Conservation (phyloP, 2,329 filamentous ascomycete genomes). For the Chaetomiaceae sp. region DNA sequence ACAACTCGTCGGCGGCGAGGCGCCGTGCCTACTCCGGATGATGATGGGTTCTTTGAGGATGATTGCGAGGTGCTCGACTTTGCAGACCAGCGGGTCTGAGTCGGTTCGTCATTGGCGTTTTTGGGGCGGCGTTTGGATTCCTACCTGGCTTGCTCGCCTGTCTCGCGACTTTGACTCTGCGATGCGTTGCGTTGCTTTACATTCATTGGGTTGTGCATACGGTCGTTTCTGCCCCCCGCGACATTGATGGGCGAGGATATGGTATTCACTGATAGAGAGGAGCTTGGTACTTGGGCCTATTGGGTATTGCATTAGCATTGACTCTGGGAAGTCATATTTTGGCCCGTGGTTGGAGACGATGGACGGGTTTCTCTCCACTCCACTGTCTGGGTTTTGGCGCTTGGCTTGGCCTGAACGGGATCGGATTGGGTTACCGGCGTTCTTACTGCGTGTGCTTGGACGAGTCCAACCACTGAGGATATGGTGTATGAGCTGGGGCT, state of each 20-base stretch:
- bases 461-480: background rate
- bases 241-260: background rate
- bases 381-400: slow-evolving; percentile 12
- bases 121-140: background rate
- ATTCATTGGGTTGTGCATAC: background rate
- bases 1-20: slow-evolving; percentile 70
- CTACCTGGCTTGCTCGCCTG: background rate
- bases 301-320: background rate
- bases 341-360: background rate
- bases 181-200: background rate
- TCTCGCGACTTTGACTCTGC: background rate
- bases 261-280: background rate
- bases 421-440: background rate
- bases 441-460: background rate
- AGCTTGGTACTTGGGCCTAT: background rate
- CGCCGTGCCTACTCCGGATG: slow-evolving; percentile 49
- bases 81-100: slow-evolving; percentile 62
- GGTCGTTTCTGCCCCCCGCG: too few species aligned
- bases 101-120: background rate
- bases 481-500: background rate
- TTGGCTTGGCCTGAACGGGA: slow-evolving; percentile 5
- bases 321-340: background rate
- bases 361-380: background rate
- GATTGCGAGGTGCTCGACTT: slow-evolving; percentile 90
- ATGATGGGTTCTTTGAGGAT: slow-evolving; percentile 84